Base-by-base conservation (phyloP, 345 rosid species). In the Lepidium sativum region DNA sequence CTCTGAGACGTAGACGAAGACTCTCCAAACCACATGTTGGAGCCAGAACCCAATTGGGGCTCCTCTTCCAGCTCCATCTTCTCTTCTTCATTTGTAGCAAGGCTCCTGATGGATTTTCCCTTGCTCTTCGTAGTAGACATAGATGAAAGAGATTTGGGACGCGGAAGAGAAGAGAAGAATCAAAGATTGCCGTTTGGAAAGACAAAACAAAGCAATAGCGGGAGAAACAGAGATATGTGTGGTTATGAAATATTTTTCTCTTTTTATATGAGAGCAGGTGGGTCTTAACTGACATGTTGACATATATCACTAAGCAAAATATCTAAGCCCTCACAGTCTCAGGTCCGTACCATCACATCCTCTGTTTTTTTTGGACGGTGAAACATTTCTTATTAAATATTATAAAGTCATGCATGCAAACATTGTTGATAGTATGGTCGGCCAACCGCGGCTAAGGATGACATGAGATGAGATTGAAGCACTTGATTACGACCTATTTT, bases 1-100 rank as follows among this genome's bases (percentile, higher is more conserved):
- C 85, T 79, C 11, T 64, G 51, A 2, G 86, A 74, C 76, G 72
- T 17, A 59, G 85, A 83, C 68, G 86, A 85, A 76, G 85, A 80
- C 67, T 79, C 88, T 66, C 78, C 80, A 29, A 81, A 75, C 86
- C 90, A 69, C 70, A 69, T 82, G 70, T 81, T 79, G 4, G 67
- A 59, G 60, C 73, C 67, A 8, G 67, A 55, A 67, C 63, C 72
- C 16, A 63, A 65, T n/a, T 18, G 65, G 12, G 37, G 49, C 67
- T 76, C 78, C 78, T 80, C 72, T 35, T 74, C 80, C 59, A 56
- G 70, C 25, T 52, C 56, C 80, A 68, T 54, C 69, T 77, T 67
- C 52, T 69, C 70, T 42, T 54, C 41, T 41, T 81, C 90, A 29
- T 70, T 78, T 60, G 17, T 47, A 62, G 38, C 39, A 48, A 70